Percentiles rank a stretch among this genome's conserved stretches.
These are phyloP conservation scores for Fusarium sp. DNA, from an alignment of 2,329 filamentous ascomycete species.

Conservation along the genomic window DNA sequence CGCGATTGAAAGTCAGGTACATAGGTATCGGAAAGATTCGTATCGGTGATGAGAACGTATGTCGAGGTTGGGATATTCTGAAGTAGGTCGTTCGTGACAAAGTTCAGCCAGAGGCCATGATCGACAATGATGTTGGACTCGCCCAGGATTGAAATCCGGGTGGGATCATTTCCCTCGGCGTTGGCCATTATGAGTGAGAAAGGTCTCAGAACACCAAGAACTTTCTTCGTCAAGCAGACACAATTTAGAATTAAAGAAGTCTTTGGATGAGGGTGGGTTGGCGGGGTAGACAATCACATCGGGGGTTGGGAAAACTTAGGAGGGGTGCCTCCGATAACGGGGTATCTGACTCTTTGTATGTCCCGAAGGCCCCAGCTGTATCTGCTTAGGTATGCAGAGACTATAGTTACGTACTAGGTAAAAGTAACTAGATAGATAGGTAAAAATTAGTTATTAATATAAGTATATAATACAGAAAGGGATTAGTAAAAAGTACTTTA, in stretches of 20 bases:
- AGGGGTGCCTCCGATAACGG: constrained; percentile 38
- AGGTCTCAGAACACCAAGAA: constrained; percentile 16
- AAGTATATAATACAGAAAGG: no score
- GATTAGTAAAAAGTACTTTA: no score
- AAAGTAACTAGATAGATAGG: no score
- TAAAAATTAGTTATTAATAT: no score
- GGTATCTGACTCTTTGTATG: constrained; percentile 21
- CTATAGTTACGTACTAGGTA: no score
- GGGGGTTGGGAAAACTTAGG: constrained; percentile 30
- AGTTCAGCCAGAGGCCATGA: constrained; percentile 88
- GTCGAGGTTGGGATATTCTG: constrained; percentile 84
- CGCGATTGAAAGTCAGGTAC: constrained; percentile 76
- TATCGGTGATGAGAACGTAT: constrained; percentile 97
- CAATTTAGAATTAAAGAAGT: constrained; percentile 10
- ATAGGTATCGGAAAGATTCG: constrained; percentile 86
- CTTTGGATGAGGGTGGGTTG: constrained; percentile 13
- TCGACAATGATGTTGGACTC: constrained; percentile 93
- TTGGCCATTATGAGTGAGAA: constrained; percentile 45
- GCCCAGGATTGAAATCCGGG: constrained; percentile 83
- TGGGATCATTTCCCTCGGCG: constrained; percentile 56
- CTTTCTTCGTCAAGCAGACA: constrained; percentile 18
- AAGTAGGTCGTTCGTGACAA: constrained; percentile 85
- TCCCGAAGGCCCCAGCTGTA: no score
- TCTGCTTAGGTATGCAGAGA: no score
- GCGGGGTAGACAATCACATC: constrained; percentile 14